Evolutionary conservation across 1,139 yeast species (phyloP).

Genomic region (Hansenula lynferdii): DNA sequence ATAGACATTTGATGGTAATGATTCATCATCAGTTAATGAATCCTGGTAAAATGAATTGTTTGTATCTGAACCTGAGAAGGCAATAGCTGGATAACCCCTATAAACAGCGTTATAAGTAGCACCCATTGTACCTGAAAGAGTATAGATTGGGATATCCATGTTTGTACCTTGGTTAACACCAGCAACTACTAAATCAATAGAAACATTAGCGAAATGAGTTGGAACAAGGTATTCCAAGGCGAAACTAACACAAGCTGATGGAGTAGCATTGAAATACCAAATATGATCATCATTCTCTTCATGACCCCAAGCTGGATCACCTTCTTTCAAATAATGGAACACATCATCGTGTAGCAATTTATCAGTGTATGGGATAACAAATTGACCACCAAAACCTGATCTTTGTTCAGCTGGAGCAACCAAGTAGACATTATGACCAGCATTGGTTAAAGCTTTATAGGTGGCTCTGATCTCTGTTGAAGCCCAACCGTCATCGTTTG

Average conservation of each 20-base stretch:
- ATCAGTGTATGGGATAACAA: constrained; percentile 38
- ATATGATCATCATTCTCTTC: constrained; percentile 33
- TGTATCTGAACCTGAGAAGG: constrained; percentile 33
- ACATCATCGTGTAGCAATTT: constrained; percentile 31
- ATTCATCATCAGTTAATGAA: constrained; percentile 31
- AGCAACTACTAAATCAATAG: constrained; percentile 38
- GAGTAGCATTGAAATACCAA: constrained; percentile 45
- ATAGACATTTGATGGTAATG: constrained; percentile 37
- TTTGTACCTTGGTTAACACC: constrained; percentile 45
- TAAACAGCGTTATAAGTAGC: constrained; percentile 37
- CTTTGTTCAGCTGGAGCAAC: constrained; percentile 57
- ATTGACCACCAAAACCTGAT: constrained; percentile 56
- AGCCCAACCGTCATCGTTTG: constrained; percentile 60
- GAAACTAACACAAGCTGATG: constrained; percentile 38
- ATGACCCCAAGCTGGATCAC: constrained; percentile 42
- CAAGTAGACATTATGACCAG: constrained; percentile 50
- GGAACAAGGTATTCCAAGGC: constrained; percentile 39
- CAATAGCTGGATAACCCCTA: constrained; percentile 39
- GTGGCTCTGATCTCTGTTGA: constrained; percentile 58
- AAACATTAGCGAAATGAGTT: constrained; percentile 27
- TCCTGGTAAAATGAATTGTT: constrained; percentile 42
- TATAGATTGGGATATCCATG: constrained; percentile 33
- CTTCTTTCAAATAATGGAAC: constrained; percentile 34
- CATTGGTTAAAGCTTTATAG: constrained; percentile 46
- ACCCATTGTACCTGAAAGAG: constrained; percentile 42